Base-by-base conservation (phyloP, 1,284 basidiomycete species). In the Trichosporon coremiiforme region DNA sequence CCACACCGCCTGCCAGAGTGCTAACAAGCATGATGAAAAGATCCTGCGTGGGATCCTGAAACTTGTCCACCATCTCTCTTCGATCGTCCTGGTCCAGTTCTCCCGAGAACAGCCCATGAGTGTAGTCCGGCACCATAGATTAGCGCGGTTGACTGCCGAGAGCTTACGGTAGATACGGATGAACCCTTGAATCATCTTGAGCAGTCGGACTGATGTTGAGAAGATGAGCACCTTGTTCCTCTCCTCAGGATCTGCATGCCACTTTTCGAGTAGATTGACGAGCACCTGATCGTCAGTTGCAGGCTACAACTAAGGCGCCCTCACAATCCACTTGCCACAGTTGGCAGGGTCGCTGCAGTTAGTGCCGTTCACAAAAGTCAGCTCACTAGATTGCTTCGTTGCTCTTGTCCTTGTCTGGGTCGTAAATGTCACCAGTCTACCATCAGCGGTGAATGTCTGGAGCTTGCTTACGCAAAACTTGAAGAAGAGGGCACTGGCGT, bases 321-420 rank as follows among this genome's bases (percentile, higher is more conserved):
- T 66, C 25, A 84, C 84, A 17, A 69, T 75, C 86, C 86, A 87
- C 73, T 87, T 87, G 9, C 85, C 86, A 69, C 85, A 86, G 36
- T 85, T 82, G 12, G 73, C 76, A 0, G 80, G 75, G 33, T 85
- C 81, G 53, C 83, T 83, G 65, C 22, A 4, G 41, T 68, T 36
- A 62, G 69, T 10, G 25, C 25, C 7, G 12, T 70, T 17, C 67
- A 64, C 15, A 1, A 12, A 0, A 13, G 4, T 29, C 12, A 4
- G 73, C 79, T 64, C 36, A 82, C 81, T 77, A 66, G 2, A 76
- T 74, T 9, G 77, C 80, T 62, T 77, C 71, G 2, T 77, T 64
- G 12, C 67, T 71, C 53, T 74, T 76, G 9, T 78, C 75, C 15
- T 65, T 38, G 55, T 71, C 75, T 0, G 67, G 66, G 41, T 79